These are phyloP conservation scores for Penicillium sp. DNA, from an alignment of 2,329 filamentous ascomycete species.

Conservation along the genomic window DNA sequence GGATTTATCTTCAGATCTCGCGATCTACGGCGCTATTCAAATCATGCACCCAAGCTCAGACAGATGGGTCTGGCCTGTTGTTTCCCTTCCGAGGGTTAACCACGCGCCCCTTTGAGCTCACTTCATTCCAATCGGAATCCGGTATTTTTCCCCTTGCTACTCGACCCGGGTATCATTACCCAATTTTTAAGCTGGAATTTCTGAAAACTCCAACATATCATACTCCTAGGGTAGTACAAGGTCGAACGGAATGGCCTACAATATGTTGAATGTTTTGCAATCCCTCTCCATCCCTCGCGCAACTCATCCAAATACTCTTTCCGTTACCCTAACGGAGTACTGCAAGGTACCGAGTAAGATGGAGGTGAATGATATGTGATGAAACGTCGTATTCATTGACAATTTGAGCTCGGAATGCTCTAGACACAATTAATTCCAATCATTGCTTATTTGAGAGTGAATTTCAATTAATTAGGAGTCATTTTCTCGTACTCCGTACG, in stretches of 20 bases:
- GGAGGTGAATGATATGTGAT: constrained; percentile 91
- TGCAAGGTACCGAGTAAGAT: constrained; percentile 62
- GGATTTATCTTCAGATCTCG: background rate
- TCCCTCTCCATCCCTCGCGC: constrained; percentile 48
- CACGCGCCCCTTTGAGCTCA: constrained; percentile 33
- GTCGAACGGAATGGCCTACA: constrained; percentile 41
- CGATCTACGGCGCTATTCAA: background rate
- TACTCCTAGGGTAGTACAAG: constrained; percentile 42
- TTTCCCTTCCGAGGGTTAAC: constrained; percentile 24
- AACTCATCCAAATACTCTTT: constrained; percentile 45
- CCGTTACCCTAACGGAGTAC: constrained; percentile 38
- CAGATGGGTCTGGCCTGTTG: constrained; percentile 1
- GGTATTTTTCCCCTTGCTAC: constrained; percentile 22
- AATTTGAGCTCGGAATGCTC: background rate
- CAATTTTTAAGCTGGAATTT: constrained; percentile 5
- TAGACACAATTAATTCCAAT: background rate
- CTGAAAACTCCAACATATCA: constrained; percentile 29
- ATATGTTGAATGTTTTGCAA: constrained; percentile 45
- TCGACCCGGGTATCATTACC: constrained; percentile 14
- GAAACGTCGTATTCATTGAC: constrained; percentile 64
- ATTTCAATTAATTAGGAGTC: background rate
- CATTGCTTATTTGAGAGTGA: background rate
- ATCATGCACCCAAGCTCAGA: background rate
- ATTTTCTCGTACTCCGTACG: no score
- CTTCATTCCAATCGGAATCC: constrained; percentile 28